These are phyloP conservation scores for Microascus cirrosus DNA, from an alignment of 2,329 filamentous ascomycete species.

Conservation along the genomic window DNA sequence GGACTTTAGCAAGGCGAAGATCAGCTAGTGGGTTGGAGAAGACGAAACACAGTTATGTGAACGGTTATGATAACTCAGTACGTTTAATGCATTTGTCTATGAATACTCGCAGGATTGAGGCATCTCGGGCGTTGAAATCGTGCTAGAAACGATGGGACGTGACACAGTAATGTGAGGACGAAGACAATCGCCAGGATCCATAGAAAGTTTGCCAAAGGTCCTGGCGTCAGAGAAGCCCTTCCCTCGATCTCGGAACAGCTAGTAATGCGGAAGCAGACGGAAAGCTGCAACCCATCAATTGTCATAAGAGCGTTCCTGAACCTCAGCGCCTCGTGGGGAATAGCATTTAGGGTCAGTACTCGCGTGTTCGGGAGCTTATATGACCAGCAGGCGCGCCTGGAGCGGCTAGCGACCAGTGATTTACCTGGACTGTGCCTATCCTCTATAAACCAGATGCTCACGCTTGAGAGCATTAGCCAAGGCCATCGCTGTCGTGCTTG, in stretches of 20 bases:
- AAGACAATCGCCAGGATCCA: conserved; percentile 50
- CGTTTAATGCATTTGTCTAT: background rate
- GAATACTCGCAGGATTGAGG: background rate
- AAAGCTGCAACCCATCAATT: conserved; percentile 43
- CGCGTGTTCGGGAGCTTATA: too few relatives aligned
- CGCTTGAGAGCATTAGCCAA: too few relatives aligned
- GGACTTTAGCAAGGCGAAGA: conserved; percentile 62
- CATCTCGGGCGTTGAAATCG: background rate
- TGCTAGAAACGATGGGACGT: background rate
- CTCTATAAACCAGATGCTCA: too few relatives aligned
- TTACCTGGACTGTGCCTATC: too few relatives aligned
- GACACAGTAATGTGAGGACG: conserved; percentile 40
- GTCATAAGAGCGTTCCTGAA: conserved; percentile 18
- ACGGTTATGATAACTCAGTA: background rate
- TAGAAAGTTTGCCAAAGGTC: conserved; percentile 15
- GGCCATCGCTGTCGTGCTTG: too few relatives aligned
- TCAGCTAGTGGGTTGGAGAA: conserved; percentile 28
- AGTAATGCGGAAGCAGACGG: conserved; percentile 42
- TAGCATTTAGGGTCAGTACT: too few relatives aligned
- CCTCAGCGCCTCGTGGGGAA: conserved; percentile 7
- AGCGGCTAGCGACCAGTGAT: too few relatives aligned
- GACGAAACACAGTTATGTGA: background rate
- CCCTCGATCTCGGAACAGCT: conserved; percentile 44
- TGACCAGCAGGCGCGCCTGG: too few relatives aligned
- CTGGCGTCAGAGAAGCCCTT: conserved; percentile 53